These are phyloP conservation scores for Dothideomycetidae sp. DNA, from an alignment of 2,329 filamentous ascomycete genomes.

Conservation along the genomic window DNA sequence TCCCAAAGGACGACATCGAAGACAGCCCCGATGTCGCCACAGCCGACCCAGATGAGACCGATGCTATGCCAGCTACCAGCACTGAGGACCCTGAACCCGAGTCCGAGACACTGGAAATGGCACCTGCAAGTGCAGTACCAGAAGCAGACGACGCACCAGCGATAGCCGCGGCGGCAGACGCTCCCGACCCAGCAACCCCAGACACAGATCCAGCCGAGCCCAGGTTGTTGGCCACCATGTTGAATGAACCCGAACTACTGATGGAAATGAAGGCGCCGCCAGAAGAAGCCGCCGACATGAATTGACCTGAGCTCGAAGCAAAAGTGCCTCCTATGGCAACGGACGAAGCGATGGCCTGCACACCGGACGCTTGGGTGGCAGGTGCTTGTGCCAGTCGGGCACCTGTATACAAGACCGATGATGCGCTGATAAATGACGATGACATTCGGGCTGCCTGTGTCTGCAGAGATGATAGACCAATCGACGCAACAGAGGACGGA, in stretches of 20 bases:
- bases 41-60: constrained; percentile 5
- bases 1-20: constrained; percentile 6
- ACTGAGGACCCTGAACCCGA: too few species aligned
- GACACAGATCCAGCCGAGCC: neutral
- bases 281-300: neutral
- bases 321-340: neutral
- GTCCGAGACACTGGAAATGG: too few species aligned
- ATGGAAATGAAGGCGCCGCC: constrained; percentile 5
- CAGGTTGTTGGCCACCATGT: constrained; percentile 3
- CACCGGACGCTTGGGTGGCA: neutral
- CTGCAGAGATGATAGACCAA: neutral
- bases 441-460: neutral
- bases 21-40: constrained; percentile 3
- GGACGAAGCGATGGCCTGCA: neutral
- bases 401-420: too few species aligned
- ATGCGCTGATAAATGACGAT: too few species aligned
- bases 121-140: constrained; percentile 1
- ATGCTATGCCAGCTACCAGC: constrained; percentile 1
- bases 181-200: constrained; percentile 5
- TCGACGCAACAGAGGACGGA: neutral
- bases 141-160: constrained; percentile 7
- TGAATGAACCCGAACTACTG: constrained; percentile 8
- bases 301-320: neutral
- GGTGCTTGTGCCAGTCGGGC: too few species aligned
- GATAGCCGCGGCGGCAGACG: constrained; percentile 3